These are phyloP conservation scores for Tylopilus rubrobrunneus DNA, from an alignment of 768 basidiomycete genomes.

Conservation along the genomic window DNA sequence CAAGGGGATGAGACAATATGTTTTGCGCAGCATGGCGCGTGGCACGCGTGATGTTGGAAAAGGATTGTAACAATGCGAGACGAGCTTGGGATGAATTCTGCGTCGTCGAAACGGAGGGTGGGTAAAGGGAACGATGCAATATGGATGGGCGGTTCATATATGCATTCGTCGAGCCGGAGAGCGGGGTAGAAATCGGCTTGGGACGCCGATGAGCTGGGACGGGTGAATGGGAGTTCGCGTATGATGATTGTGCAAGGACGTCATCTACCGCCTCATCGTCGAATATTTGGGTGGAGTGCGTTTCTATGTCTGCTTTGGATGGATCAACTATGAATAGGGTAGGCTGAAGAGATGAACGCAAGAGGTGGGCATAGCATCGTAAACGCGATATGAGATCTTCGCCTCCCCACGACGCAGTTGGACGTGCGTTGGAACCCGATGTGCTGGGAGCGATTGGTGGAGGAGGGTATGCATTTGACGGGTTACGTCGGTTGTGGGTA, in stretches of 20 bases:
- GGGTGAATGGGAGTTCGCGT: constrained; percentile 72
- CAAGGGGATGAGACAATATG: constrained; percentile 91
- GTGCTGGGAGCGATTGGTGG: constrained; percentile 53
- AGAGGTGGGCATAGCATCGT: constrained; percentile 70
- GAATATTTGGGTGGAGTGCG: constrained; percentile 82
- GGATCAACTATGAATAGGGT: constrained; percentile 90
- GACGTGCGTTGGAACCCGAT: constrained; percentile 38
- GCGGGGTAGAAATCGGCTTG: constrained; percentile 49
- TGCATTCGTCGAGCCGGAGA: constrained; percentile 39
- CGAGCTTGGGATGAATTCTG: constrained; percentile 68
- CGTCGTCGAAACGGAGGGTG: constrained; percentile 48
- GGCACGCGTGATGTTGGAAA: constrained; percentile 90
- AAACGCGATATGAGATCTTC: constrained; percentile 80
- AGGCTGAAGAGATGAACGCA: constrained; percentile 83
- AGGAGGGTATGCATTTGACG: constrained; percentile 57
- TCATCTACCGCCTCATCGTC: constrained; percentile 85
- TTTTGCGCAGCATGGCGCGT: constrained; percentile 93
- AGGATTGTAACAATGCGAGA: constrained; percentile 83
- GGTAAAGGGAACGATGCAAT: constrained; percentile 69
- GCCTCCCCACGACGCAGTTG: constrained; percentile 73
- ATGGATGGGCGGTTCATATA: constrained; percentile 71
- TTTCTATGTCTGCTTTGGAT: constrained; percentile 85
- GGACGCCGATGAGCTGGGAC: constrained; percentile 82
- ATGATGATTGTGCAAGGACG: constrained; percentile 77
- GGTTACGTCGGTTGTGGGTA: constrained; percentile 31